These are phyloP conservation scores for Rosa persica DNA, from an alignment of 306 rosid genomes.

Conservation along the genomic window DNA sequence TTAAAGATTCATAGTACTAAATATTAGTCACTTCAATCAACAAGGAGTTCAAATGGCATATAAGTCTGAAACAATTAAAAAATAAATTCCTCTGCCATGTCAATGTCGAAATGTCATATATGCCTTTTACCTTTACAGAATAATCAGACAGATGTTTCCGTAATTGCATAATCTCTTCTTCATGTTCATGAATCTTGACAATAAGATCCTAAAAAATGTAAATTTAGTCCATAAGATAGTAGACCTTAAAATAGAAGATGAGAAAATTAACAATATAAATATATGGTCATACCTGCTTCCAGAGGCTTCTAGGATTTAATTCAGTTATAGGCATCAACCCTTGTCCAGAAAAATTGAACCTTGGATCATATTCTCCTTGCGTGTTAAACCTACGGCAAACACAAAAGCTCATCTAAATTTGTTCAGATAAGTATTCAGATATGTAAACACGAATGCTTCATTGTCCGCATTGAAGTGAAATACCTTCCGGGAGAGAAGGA, in stretches of 20 bases:
- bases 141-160: constrained; percentile 84
- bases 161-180: constrained; percentile 79
- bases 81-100: neutral
- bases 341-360: constrained; percentile 49
- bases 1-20: constrained; percentile 20
- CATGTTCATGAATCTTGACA: constrained; percentile 69
- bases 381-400: constrained; percentile 51
- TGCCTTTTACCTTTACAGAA: constrained; percentile 68
- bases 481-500: constrained; percentile 67
- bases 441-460: neutral
- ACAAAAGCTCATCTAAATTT: constrained; percentile 26
- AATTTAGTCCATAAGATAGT: constrained; percentile 25
- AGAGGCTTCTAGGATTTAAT: constrained; percentile 48
- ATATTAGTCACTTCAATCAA: constrained; percentile 17
- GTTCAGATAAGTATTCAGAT: constrained; percentile 7
- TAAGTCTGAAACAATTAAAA: neutral
- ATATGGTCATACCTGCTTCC: constrained; percentile 71
- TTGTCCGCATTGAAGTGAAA: constrained; percentile 24
- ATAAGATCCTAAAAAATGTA: constrained; percentile 56
- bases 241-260: neutral
- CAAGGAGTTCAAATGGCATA: constrained; percentile 10
- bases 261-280: constrained; percentile 16
- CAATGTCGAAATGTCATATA: constrained; percentile 17
- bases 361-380: constrained; percentile 62
- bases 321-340: constrained; percentile 67